Base-by-base conservation (phyloP, 2,329 filamentous ascomycete species). In the Thyridium curvatum region DNA sequence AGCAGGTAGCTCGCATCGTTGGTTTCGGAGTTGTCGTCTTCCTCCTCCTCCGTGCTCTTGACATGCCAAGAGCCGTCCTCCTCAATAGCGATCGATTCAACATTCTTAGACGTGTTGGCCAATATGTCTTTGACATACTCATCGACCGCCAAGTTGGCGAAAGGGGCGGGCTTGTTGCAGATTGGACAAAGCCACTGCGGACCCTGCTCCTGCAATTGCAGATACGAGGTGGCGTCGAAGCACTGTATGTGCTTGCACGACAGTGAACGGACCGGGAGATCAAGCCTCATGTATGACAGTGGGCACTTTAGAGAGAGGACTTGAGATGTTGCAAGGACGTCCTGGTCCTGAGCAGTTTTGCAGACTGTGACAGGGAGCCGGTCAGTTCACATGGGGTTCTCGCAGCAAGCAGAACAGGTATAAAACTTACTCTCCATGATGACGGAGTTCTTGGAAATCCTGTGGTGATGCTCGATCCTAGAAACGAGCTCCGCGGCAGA, bases 121-220 rank as follows among this genome's bases (percentile, higher is more conserved):
- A 98, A 66, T 39, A 98, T 96, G 46, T 95, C 85, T 53, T 84
- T 80, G 13, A 95, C 79, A 62, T 70, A 93, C 78, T 93, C 85
- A 50, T 98, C 93, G 21, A 97, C 79, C 10, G 87, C 88, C 17
- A 98, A 66, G 35, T 77, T 81, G 37, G 91, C 84, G 59, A 87
- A 98, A 0, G 82, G 79, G 2, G 89, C 82, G 1, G 77, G 64
- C 54, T 90, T 94, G 61, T 84, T 91, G 67, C 93, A 98, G 16
- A 96, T 83, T 1, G 93, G 93, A 53, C 93, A 98, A n/a, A 81
- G 72, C 93, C 93, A 98, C 14, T 93, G 94, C 0, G 93, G 93
- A 0, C 88, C 91, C 66, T 98, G 93, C 58, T 97, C 89, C 58
- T 97, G 91, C 18, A 98, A 66, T 52, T 95, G 87, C 15, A 98